Evolutionary conservation across 2,329 filamentous ascomycete species (phyloP).

Genomic region (Fusarium sp.): DNA sequence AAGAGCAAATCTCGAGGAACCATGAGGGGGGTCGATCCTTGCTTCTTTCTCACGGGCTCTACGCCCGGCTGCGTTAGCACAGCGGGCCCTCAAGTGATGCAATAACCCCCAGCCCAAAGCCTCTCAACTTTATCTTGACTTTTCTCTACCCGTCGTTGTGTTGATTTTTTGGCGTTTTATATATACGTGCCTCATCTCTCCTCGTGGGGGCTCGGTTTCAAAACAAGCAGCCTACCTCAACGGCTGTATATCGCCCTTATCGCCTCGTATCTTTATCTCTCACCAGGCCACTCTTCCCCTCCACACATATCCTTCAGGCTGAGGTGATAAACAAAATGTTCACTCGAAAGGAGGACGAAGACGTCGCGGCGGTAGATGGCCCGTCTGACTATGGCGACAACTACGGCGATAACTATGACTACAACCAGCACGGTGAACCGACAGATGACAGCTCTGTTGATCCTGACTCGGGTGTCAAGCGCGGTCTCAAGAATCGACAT

Average conservation of each 20-base stretch:
- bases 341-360: constrained; percentile 34
- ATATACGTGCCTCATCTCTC: constrained; percentile 8
- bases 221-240: neutral
- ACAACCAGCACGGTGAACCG: constrained; percentile 21
- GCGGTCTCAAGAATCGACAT: constrained; percentile 75
- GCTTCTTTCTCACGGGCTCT: constrained; percentile 26
- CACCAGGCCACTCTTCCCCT: neutral
- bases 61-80: constrained; percentile 38
- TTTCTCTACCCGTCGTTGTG: constrained; percentile 13
- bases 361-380: constrained; percentile 31
- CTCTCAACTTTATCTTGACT: constrained; percentile 33
- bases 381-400: constrained; percentile 15
- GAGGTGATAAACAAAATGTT: constrained; percentile 26
- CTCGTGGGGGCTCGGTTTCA: neutral
- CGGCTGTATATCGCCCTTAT: neutral
- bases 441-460: constrained; percentile 60
- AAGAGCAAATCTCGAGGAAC: constrained; percentile 21
- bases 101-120: constrained; percentile 28
- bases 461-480: constrained; percentile 72
- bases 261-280: neutral
- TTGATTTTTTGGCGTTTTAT: constrained; percentile 11
- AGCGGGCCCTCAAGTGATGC: constrained; percentile 40
- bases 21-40: constrained; percentile 37
- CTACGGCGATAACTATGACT: constrained; percentile 28
- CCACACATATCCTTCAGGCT: neutral